Percentiles rank a stretch among this genome's conserved stretches.
Conservation (phyloP, 139 green algal genomes). For the Tetradesmus lagerheimii region DNA sequence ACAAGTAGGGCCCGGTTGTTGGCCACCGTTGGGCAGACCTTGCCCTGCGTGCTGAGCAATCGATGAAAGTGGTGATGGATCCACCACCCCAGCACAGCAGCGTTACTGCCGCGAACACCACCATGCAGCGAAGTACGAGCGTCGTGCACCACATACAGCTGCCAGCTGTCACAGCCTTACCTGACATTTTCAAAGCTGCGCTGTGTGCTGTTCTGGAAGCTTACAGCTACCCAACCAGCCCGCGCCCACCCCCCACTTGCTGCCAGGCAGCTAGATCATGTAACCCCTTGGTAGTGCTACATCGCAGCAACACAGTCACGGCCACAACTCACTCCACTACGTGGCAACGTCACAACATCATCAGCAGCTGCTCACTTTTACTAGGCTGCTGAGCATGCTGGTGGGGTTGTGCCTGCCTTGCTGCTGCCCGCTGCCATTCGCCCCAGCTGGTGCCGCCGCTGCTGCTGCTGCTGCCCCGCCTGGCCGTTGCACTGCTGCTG, state of each 20-base stretch:
- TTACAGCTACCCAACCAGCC: no score
- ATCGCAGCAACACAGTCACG: neutral
- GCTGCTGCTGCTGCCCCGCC: slow-evolving; percentile 24
- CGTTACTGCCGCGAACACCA: neutral
- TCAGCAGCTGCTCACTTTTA: slow-evolving; percentile 21
- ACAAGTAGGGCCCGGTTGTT: no score
- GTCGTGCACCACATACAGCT: neutral
- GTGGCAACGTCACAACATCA: neutral
- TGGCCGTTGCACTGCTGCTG: neutral
- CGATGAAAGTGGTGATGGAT: no score
- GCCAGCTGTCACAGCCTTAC: neutral
- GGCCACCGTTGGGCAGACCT: no score
- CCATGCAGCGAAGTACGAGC: neutral
- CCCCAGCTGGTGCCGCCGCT: neutral
- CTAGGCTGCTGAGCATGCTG: slow-evolving; percentile 37
- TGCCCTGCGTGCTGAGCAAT: no score
- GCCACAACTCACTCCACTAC: no score
- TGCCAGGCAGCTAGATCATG: no score
- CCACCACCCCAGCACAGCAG: neutral
- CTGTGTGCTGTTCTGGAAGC: no score
- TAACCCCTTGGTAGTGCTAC: no score
- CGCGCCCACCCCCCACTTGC: no score
- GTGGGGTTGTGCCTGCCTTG: slow-evolving; percentile 43
- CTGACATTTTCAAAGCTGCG: no score
- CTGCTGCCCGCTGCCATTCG: neutral